Base-by-base conservation (phyloP, 768 basidiomycete genomes). In the Lactifluus hygrophoroides region DNA sequence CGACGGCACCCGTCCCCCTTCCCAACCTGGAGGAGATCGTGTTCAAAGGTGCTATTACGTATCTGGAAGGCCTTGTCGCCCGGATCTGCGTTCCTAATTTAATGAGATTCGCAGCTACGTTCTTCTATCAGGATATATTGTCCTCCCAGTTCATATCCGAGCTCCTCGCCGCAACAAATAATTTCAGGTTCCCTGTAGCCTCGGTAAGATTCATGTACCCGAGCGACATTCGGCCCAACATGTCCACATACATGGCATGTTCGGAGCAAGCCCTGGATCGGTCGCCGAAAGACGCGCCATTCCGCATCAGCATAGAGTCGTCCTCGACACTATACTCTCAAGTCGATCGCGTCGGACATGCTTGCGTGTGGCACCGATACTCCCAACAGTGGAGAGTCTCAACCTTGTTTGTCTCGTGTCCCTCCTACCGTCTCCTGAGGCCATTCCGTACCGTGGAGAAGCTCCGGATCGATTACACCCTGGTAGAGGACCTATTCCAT, bases 1-100 rank as follows among this genome's bases (percentile, higher is more conserved):
- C n/a, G n/a, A 37, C 84, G 25, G 14, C 45, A 16, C 45, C 4
- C 9, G 10, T 51, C 8, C 40, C 35, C 2, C 50, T 51, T n/a
- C 37, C 37, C 11, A 25, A 28, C 2, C 25, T 51, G 8, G 3
- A 16, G 2, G 5, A 25, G 1, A n/a, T 51, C 11, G 0, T 11
- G 0, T 51, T 51, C 7, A 25, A 14, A 4, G 50, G 50, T 16
- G 37, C 17, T 28, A 38, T 23, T 25, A 17, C 7, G 3, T 51
- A 51, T 28, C 9, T 40, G 6, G 50, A 38, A 27, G 23, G 50
- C 23, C 35, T 38, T 17, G 50, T 17, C 2, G 9, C 32, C 10
- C 3, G 37, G 35, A 51, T 38, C 50, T 4, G 9, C 6, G 50
- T 27, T 3, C 50, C 50, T 50, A 19, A 5, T 11, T 17, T 50